phyloP scores from a whole-genome alignment of 1,139 yeast species.

The Candida sanyaensis region DNA sequence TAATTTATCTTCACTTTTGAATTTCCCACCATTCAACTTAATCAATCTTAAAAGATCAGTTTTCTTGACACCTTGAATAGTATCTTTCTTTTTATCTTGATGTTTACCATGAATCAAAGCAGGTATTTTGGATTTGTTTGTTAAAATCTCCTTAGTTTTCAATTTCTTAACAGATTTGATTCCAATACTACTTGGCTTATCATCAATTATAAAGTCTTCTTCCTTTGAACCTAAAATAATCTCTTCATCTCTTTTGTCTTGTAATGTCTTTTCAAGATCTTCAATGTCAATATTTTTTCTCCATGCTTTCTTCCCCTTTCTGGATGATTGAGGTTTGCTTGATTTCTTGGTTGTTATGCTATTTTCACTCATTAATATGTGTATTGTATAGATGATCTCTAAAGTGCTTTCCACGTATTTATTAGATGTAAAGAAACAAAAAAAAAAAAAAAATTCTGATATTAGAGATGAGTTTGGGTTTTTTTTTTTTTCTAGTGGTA shows the following conservation, averaged over 20 bases:
- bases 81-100: constrained; percentile 32
- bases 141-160: constrained; percentile 74
- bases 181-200: constrained; percentile 24
- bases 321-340: constrained; percentile 56
- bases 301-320: constrained; percentile 96
- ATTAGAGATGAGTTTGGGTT: constrained; percentile 5
- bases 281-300: constrained; percentile 88
- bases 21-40: constrained; percentile 84
- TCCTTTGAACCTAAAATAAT: constrained; percentile 65
- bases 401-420: not conserved
- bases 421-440: not conserved
- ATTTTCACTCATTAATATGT: constrained; percentile 9
- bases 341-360: constrained; percentile 1
- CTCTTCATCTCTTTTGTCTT: constrained; percentile 66
- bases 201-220: constrained; percentile 68
- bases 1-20: constrained; percentile 53
- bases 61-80: constrained; percentile 66
- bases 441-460: not conserved
- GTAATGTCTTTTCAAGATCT: constrained; percentile 73
- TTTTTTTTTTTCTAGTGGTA: constrained; percentile 1
- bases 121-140: constrained; percentile 76
- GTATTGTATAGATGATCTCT: not conserved
- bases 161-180: constrained; percentile 43
- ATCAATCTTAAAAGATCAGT: constrained; percentile 70
- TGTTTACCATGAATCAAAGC: constrained; percentile 51